Base-by-base conservation (phyloP, 2,329 filamentous ascomycete genomes). In the Epichloe elymi region DNA sequence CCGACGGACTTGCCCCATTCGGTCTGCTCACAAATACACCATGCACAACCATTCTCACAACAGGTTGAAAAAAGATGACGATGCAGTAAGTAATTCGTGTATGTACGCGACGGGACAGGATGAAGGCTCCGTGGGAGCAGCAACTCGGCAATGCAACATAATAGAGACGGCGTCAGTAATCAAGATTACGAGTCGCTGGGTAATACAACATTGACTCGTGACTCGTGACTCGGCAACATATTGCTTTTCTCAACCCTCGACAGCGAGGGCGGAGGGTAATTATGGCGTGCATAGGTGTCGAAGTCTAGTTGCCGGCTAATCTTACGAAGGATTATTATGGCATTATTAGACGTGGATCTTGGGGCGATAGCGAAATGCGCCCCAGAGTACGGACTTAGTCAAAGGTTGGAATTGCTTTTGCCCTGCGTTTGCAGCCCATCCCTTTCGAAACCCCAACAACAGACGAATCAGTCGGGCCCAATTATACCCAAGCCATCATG, bases 161-260 rank as follows among this genome's bases (percentile, higher is more conserved):
- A 19, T 23, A 20, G 37, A 41, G 7, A 38, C 7, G 10, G n/a
- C 15, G 41, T n/a, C 49, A 19, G 33, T 30, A 38, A 43, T 37
- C 43, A n/a, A 43, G 19, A 48, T 48, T 35, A 45, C 35, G 39
- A 45, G 46, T 51, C 23, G 33, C 23, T 19, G 15, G 30, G 39
- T 48, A 39, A 51, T 51, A 39, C 50, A 44, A 38, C 20, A 41
- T 48, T 48, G 45, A 51, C 40, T 48, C 33, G 39, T 48, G 45
- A 51, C 40, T 48, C 33, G 39, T 48, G 50, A 51, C 35, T 48
- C n/a, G 38, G 23, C 46, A 44, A 33, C 33, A 39, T 10, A 12
- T 33, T 48, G n/a, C 33, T 43, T 48, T 44, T 48, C 39, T 30
- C 45, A 40, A 17, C 50, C 35, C 46, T 45, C 46, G 50, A 45